Evolutionary conservation across 73 alveolate species (phyloP), one percentile per base, ranked within the genome.

Genomic region (Effrenium voratum): DNA sequence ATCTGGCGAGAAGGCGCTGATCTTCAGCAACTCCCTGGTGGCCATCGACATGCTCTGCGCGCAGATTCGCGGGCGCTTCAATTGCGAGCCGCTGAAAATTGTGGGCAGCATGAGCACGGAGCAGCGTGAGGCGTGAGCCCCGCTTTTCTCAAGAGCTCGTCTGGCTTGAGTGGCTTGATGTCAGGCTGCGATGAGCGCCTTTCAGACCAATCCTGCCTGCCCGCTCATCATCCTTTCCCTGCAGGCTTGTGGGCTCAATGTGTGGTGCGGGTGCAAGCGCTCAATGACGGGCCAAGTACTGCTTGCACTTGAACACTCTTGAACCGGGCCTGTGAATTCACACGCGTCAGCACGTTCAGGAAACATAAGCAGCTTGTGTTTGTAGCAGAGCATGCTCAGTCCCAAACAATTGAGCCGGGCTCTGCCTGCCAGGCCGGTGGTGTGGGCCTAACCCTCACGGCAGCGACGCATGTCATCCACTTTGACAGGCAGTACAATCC

Each of bases 401-500:
- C n/a, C n/a, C n/a, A n/a, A n/a, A n/a, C n/a, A n/a, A n/a, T n/a
- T n/a, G n/a, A n/a, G n/a, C n/a, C n/a, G n/a, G n/a, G n/a, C n/a
- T n/a, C 52, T 8, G 13, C 26, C 66, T 32, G 44, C 47, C 59
- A 90, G 96, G 96, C 96, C 22, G 96, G 96, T 3, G 96, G 96
- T 12, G 86, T 46, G 49, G 96, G 96, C n/a, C 86, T 90, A 12
- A 90, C 68, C 13, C 75, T 90, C 76, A 90, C 96, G 87, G 96
- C 85, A 1, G 96, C 96, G 41, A 66, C 96, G 26, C 96, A 90
- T 41, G 96, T 90, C 52, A 90, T 90, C 47, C 96, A 90, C 96
- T 90, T 90, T 75, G 96, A 90, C 63, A 70, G 96, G 73, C 73
- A 49, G 49, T 81, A 81, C 73, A 81, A 81, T 24, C 91, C 91